Percentiles rank a stretch among this genome's conserved stretches.
Conservation (phyloP, 1,284 basidiomycete genomes). For the Trametes pubescens region DNA sequence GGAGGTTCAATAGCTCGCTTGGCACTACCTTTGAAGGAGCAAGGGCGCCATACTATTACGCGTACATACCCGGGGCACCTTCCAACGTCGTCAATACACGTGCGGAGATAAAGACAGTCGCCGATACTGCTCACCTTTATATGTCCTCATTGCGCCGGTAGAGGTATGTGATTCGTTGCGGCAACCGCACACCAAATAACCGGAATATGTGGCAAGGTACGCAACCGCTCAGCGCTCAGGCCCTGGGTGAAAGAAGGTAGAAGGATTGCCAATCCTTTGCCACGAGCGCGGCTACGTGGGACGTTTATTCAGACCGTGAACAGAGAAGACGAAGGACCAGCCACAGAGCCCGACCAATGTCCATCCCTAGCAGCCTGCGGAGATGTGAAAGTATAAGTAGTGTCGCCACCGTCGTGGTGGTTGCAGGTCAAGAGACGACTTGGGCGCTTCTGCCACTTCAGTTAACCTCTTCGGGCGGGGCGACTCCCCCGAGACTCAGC, state of each 20-base stretch:
- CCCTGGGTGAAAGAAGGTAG: background rate
- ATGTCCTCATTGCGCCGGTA: no score
- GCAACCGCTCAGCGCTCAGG: background rate
- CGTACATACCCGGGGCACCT: no score
- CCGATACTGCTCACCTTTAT: no score
- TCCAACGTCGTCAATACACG: no score
- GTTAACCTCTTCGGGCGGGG: background rate
- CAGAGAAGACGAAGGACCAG: background rate
- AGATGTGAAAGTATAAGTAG: slow-evolving; percentile 1
- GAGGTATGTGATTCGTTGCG: no score
- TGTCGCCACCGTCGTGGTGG: background rate
- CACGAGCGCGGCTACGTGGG: background rate
- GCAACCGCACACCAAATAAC: background rate
- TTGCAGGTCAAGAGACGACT: background rate
- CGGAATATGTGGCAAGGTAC: background rate
- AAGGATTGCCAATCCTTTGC: background rate
- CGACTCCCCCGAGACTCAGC: no score
- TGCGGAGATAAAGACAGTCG: no score
- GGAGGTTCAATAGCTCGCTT: background rate
- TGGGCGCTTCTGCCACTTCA: background rate
- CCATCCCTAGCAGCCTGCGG: background rate
- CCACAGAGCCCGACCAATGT: background rate
- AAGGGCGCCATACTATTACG: background rate
- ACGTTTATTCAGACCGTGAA: background rate
- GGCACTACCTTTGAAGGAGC: background rate